Conservation (phyloP, 495 filamentous ascomycete species). For the Talaromyces borbonicus region DNA sequence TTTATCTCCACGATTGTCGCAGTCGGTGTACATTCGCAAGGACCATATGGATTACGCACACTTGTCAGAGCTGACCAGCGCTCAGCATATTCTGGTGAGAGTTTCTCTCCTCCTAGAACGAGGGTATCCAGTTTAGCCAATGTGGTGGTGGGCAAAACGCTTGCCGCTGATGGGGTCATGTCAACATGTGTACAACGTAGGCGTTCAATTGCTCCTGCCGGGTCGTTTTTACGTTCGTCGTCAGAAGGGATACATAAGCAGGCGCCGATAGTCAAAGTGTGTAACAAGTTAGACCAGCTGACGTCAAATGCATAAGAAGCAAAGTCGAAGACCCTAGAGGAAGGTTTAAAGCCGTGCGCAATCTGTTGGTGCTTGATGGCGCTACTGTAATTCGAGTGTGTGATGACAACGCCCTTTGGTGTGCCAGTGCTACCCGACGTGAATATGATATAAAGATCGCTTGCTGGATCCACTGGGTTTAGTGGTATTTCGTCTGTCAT, state of each 20-base stretch:
- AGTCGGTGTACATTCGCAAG: constrained; percentile 36
- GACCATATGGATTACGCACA: constrained; percentile 19
- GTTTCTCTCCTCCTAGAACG: constrained; percentile 15
- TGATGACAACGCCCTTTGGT: constrained; percentile 37
- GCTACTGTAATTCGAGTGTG: constrained; percentile 29
- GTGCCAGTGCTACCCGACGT: constrained; percentile 37
- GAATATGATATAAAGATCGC: constrained; percentile 23
- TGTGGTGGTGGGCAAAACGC: constrained; percentile 8
- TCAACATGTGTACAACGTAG: constrained; percentile 8
- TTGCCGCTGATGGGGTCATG: constrained; percentile 4
- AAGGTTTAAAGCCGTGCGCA: background rate
- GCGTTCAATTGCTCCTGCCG: constrained; percentile 6
- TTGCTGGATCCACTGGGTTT: constrained; percentile 4
- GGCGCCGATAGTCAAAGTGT: constrained; percentile 4
- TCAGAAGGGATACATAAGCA: constrained; percentile 12
- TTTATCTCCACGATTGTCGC: background rate
- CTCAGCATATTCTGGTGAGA: constrained; percentile 9
- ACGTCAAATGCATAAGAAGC: constrained; percentile 14
- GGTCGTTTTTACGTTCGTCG: constrained; percentile 1
- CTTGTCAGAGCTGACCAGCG: constrained; percentile 26
- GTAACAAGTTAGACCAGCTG: constrained; percentile 3
- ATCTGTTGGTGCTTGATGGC: background rate
- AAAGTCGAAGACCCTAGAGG: constrained; percentile 9
- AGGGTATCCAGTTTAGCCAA: constrained; percentile 14
- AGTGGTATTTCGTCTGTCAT: background rate